Base-by-base conservation (phyloP, 148 eudicot species). In the Nepenthes gracilis region DNA sequence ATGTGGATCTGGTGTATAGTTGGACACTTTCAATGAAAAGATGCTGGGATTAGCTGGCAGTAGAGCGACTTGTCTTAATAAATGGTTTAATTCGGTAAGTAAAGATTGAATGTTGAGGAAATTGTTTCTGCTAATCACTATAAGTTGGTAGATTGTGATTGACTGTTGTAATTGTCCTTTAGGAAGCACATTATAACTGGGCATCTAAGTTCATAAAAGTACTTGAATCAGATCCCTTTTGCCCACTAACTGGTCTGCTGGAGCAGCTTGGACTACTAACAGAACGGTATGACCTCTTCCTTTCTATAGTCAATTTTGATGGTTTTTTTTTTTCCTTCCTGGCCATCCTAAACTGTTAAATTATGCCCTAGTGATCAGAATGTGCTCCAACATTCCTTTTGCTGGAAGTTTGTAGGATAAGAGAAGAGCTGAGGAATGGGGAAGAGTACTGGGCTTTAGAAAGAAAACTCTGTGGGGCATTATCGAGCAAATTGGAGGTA, bases 401-500 rank as follows among this genome's bases (percentile, higher is more conserved):
- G 50, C 61, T 61, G 56, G 49, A 63, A 54, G 57, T 62, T 6
- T 60, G 64, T 76, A 93, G 99, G 68, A 84, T 93, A 61, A 78
- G 55, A 65, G 89, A 86, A 57, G 97, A 93, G 71, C 64, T 89
- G 64, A 82, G 62, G 52, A 51, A 53, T 61, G 99, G 99, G 43
- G 83, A 78, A 72, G 92, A 89, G 69, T 93, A 93, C 54, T 93
- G 99, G 99, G 63, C 80, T 64, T 73, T 86, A 35, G 99, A 93
- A 62, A 89, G 99, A 77, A 93, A 76, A 78, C 87, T 93, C 55
- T 93, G 99, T 68, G 49, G 68, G 75, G 77, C 79, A 43, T 64
- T 84, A 47, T 67, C 66, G 61, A 70, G 70, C 38, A 77, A 72
- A 67, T 55, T 71, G 66, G 77, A 85, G 94, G 85, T 89, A 77